Base-by-base conservation (phyloP, 805 yeast species). In the Clavispora fructus region DNA sequence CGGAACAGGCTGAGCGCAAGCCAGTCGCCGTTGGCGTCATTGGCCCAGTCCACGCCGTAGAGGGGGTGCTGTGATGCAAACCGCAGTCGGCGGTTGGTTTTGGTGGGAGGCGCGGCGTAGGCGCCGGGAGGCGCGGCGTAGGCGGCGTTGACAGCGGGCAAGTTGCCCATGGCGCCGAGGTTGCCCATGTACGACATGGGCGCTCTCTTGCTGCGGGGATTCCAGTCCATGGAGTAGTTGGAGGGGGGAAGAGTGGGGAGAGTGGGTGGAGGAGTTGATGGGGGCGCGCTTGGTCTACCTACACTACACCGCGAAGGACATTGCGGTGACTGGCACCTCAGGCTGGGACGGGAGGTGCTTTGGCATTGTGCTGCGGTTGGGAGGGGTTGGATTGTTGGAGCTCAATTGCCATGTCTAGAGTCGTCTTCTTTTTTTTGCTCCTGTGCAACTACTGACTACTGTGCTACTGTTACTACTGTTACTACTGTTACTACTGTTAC, bases 1-100 rank as follows among this genome's bases (percentile, higher is more conserved):
- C 86, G 78, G 60, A 82, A 88, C 0, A 96, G 78, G n/a, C 83
- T 75, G n/a, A 85, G 60, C 0, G 88, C 94, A 7, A 87, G 64
- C 40, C 74, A 67, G 8, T 81, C 82, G 10, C 58, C 48, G 2
- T 69, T 54, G 16, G 54, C 57, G 7, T 55, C 49, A 26, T 46
- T 46, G 6, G 50, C 50, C 74, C 75, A 70, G 55, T 65, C 73
- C 4, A 66, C 58, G 38, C 71, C 61, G 48, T 60, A 67, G 25
- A 68, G 57, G 7, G 73, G 73, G 27, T 52, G 51, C 45, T 57
- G 64, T 13, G 67, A 60, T 19, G 23, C 31, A 32, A 40, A 53
- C 30, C 31, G 31, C 41, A 33, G 37, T 31, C 35, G 35, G 37
- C 37, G 37, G 25, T 33, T 33, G 37, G 23, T 9, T n/a, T 33